Percentiles rank a stretch among this genome's conserved stretches.
Conservation (phyloP, 75 land plant species). For the Chamaecyparis obtusa region DNA sequence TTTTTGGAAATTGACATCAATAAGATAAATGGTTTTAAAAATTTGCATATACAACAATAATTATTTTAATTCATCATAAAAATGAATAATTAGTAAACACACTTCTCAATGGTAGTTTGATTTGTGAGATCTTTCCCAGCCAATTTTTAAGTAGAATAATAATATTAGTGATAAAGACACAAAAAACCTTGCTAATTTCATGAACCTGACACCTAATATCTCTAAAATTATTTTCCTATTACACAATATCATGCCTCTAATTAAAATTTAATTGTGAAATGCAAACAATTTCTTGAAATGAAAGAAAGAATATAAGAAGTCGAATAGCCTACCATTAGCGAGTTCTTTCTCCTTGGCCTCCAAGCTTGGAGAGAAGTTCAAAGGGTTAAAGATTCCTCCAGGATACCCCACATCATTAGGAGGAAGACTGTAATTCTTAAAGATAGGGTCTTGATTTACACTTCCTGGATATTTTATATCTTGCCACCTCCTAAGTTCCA, state of each 20-base stretch:
- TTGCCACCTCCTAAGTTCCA: slow-evolving; percentile 91
- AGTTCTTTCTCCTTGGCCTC: slow-evolving; percentile 96
- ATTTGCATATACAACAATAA: not conserved
- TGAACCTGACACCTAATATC: not conserved
- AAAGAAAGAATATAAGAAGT: not conserved
- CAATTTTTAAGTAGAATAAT: no score
- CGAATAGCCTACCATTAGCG: slow-evolving; percentile 62
- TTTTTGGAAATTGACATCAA: not conserved
- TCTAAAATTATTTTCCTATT: not conserved
- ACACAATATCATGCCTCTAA: not conserved
- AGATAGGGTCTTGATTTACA: slow-evolving; percentile 92
- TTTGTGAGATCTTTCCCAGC: no score
- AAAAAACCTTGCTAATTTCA: no score
- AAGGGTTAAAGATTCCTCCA: slow-evolving; percentile 90
- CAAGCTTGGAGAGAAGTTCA: slow-evolving; percentile 72
- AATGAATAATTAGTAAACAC: not conserved
- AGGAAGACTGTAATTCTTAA: slow-evolving; percentile 79
- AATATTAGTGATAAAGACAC: no score
- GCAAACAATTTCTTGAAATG: not conserved
- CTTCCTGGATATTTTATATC: slow-evolving; percentile 93
- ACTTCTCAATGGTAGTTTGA: not conserved
- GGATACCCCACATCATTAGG: slow-evolving; percentile 83
- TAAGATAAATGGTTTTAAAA: not conserved
- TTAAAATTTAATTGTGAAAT: not conserved
- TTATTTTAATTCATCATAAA: not conserved